Evolutionary conservation across 768 basidiomycete genomes (phyloP), one percentile per base, ranked within the genome.

Genomic region (Pleurotus pulmonarius): DNA sequence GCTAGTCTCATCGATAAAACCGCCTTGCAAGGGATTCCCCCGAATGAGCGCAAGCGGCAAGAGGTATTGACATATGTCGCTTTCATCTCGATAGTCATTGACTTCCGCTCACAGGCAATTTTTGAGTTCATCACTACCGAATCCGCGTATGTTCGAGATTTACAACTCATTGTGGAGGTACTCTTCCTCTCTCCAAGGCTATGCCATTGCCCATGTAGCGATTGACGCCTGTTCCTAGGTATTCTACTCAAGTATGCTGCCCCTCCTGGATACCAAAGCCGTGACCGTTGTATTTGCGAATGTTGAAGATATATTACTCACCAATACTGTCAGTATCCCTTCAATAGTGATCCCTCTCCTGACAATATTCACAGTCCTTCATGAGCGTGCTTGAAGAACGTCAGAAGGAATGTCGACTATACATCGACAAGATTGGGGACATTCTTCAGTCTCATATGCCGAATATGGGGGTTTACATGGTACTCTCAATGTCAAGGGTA

Each of bases 41-140:
- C 79, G 1, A 75, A 75, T 20, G 96, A 98, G 67, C 79, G 95
- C 45, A 87, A 85, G 57, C 80, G 95, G 54, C 96, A 98, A 71
- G 96, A 98, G 77, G 89, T 87, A 58, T 53, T 72, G 56, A 18
- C 15, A 3, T 16, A 18, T 25, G 26, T 46, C 8, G 9, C 18
- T n/a, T 26, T 16, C 34, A 29, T 24, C 41, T 16, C 34, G 51
- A 48, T 24, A 16, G 9, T 16, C 26, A n/a, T 57, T 41, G 5
- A 48, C 53, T 53, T 7, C 29, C 7, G 16, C 44, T 51, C 34
- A 2, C 60, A 90, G 86, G 88, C 92, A 0, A 96, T 97, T 51
- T 98, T 98, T 62, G 96, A 99, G 72, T 78, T 98, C 52, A 96
- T 98, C 61, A 80, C 81, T 5, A 98, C 96, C 0, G 96, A 99